Base-by-base conservation (phyloP, 2,329 filamentous ascomycete species). In the Pseudogymnoascus sp. region DNA sequence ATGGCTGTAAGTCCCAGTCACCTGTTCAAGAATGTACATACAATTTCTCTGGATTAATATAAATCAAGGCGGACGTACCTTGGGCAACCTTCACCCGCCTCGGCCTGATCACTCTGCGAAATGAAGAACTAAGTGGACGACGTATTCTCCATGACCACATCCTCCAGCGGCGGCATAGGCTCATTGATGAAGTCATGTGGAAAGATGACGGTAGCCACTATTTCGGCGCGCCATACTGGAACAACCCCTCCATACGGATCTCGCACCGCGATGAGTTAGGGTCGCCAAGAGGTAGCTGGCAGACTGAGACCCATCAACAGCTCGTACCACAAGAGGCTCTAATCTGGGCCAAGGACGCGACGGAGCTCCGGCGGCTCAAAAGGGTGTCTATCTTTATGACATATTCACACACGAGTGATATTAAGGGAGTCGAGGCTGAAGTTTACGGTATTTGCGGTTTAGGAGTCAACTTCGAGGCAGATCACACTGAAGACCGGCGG, bases 341-440 rank as follows among this genome's bases (percentile, higher is more conserved):
- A 6, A 39, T 61, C 25, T 63, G 62, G 62, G 62, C 62, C 17
- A 63, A 62, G 31, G 60, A 63, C 9, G 7, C 12, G 25, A 13
- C 12, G 15, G 62, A 63, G 36, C 48, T 63, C 17, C 62, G 36
- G 1, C 38, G 13, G n/a, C 59, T 63, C 31, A 35, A n/a, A n/a
- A 29, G 48, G 15, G 33, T 63, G 2, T 41, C 62, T 25, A 61
- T 38, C 4, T 63, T 61, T 48, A 27, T 58, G 8, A 48, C 42
- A 9, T 48, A 48, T 15, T 48, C 25, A 12, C 41, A 44, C 41
- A 25, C 9, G 41, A 6, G 12, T 5, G 21, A 48, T n/a, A 27
- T 9, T 8, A 27, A 21, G 10, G 21, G 41, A 5, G 41, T 27
- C 12, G 21, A 27, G 10, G 41, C 27, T 4, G 41, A 48, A 27